A percentile compares a stretch with the other conserved stretches of the same genome.
Evolutionary conservation across 1,139 yeast species (phyloP).

Genomic region (Blastobotrys niveus): DNA sequence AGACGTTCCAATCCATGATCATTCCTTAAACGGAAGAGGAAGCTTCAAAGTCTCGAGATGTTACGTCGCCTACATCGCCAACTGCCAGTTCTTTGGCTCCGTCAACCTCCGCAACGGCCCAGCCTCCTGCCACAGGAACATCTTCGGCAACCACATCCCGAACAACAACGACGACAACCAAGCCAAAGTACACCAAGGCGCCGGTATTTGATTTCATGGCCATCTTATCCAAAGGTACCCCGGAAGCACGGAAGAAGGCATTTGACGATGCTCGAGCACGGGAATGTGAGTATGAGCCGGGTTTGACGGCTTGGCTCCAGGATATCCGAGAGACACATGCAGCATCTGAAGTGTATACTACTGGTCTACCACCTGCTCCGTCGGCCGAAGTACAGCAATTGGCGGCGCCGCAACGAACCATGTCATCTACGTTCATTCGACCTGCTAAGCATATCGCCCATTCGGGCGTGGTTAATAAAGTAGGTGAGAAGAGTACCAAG

Average conservation of each 20-base stretch:
- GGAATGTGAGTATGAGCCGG: constrained; percentile 34
- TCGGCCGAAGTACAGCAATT: constrained; percentile 22
- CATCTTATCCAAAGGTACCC: constrained; percentile 27
- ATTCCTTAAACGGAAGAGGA: constrained; percentile 7
- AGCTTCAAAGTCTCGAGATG: neutral
- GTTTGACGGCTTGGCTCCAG: constrained; percentile 34
- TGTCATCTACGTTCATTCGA: constrained; percentile 24
- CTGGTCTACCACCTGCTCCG: constrained; percentile 32
- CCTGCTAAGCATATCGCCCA: constrained; percentile 24
- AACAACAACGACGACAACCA: neutral
- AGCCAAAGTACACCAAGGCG: constrained; percentile 20
- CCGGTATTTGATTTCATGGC: constrained; percentile 35
- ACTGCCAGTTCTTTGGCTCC: neutral
- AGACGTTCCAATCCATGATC: constrained; percentile 8
- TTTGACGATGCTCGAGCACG: constrained; percentile 28
- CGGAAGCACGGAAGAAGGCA: constrained; percentile 26
- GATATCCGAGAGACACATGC: constrained; percentile 19
- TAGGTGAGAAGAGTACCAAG: constrained; percentile 33
- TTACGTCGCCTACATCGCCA: neutral
- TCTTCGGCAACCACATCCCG: neutral
- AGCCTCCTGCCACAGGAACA: neutral
- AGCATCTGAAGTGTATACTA: constrained; percentile 22
- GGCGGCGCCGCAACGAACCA: constrained; percentile 24
- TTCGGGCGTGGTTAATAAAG: constrained; percentile 26
- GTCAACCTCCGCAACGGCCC: neutral